These are phyloP conservation scores for Camellia sinensis DNA, from an alignment of 148 eudicot species.

Conservation along the genomic window DNA sequence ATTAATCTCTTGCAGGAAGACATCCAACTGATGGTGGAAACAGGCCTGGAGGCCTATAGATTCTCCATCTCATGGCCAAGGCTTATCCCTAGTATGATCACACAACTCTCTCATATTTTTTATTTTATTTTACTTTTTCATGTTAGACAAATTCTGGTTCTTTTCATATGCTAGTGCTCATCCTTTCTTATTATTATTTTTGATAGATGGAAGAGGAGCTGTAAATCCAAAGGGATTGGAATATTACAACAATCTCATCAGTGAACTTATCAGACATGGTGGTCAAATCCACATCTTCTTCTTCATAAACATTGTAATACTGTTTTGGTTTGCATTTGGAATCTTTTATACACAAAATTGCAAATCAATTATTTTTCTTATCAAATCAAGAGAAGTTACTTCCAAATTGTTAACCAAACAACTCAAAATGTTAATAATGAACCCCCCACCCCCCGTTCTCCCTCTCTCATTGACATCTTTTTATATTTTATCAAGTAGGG, in stretches of 20 bases:
- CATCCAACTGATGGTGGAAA: constrained; percentile 54
- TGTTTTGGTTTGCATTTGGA: neutral
- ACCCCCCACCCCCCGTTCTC: neutral
- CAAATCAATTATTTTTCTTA: neutral
- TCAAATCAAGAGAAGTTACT: neutral
- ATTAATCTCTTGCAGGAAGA: constrained; percentile 45
- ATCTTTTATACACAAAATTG: neutral
- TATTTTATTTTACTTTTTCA: too few relatives aligned
- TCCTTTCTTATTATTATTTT: too few relatives aligned
- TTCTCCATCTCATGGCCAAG: constrained; percentile 73
- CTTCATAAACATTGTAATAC: neutral
- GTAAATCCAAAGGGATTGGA: constrained; percentile 49
- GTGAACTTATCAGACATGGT: constrained; percentile 56
- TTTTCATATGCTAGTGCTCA: neutral
- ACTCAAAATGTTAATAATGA: too few relatives aligned
- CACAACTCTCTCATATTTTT: neutral
- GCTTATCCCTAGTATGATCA: constrained; percentile 53
- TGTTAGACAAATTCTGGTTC: neutral
- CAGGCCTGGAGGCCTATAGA: constrained; percentile 61
- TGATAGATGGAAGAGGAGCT: constrained; percentile 52
- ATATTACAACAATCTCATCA: constrained; percentile 53
- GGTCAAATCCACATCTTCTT: constrained; percentile 25
- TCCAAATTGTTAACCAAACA: neutral
- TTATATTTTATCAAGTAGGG: constrained; percentile 30
- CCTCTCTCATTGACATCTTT: neutral